Evolutionary conservation across 2,329 filamentous ascomycete genomes (phyloP), one percentile per base, ranked within the genome.

Genomic region (Didymella pomorum): DNA sequence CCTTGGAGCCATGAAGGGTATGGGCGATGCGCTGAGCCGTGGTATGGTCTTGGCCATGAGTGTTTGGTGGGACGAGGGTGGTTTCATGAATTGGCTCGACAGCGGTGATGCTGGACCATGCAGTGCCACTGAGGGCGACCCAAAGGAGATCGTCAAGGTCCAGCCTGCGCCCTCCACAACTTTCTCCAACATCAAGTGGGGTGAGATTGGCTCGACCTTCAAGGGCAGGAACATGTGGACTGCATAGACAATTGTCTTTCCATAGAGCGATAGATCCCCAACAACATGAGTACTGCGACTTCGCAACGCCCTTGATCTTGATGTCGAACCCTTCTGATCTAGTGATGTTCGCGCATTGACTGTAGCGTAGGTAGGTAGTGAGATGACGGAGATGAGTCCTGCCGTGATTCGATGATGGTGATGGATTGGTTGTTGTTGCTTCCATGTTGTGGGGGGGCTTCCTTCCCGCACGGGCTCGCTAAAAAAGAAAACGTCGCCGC

Each of bases 41-140:
- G 82, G 81, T 45, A 85, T 85, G 83, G 83, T 84, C 2, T 75
- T 85, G 25, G 78, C 80, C 12, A 79, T 87, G 63, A 80, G 79
- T 68, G 79, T 87, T 61, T 87, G 84, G 84, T 84, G 83, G 74
- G 83, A 85, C 59, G 76, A 79, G 12, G 68, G 77, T 12, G 79
- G 79, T 42, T 82, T 79, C 60, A 87, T 87, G 85, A 79, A 81
- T 42, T 87, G 85, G 85, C 77, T 87, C 10, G 84, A 87, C 64
- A 74, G 78, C 50, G 79, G 79, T 7, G 76, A 73, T 33, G 73
- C 81, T 3, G 86, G 86, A 0, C 85, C 84, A 25, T 88, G 86
- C 71, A 80, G 79, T 65, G 78, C 76, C 3, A 83, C 80, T 0
- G 82, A 84, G 64, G 86, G 85, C 0, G 77, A 80, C 57, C 85